Base-by-base conservation (phyloP, 352 stramenopile genomes). In the Phytophthora boehmeriae region DNA sequence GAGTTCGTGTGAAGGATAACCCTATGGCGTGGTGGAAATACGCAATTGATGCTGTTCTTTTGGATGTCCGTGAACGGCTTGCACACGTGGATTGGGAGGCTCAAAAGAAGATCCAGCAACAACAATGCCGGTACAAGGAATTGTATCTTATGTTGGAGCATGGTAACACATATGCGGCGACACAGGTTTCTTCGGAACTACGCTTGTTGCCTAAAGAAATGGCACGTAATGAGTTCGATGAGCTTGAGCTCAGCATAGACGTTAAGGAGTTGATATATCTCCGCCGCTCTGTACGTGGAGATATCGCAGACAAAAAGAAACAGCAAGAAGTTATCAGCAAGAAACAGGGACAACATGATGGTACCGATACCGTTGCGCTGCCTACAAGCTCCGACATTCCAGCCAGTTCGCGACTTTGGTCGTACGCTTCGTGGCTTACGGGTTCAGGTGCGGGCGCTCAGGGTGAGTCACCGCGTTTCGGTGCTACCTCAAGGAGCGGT, bases 391-490 rank as follows among this genome's bases (percentile, higher is more conserved):
- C 50, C 44, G 51, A 63, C 4, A 41, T 73, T 20, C 71, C 79
- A 27, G 43, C 72, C 8, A 86, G 67, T 25, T 84, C 82, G 14
- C 65, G 68, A 34, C 46, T 90, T 45, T 95, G 85, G 83, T 84
- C 74, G 4, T 95, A 93, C 44, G 78, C 81, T 10, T 80, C 80
- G 14, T 95, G 87, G 87, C 56, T 95, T 63, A 71, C 66, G 45
- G 63, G 68, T 23, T 49, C 68, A 54, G 57, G 60, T 14, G 47
- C 51, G 17, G 44, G 44, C 51, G 27, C 47, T 8, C 60, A 69
- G 44, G 17, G 36, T 62, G 63, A 48, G 8, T 54, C 30, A 13
- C 52, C 44, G n/a, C 34, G 51, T 2, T 3, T 53, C 39, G 39
- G 11, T 25, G 17, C 39, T 6, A 17, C 27, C 34, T 63, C 45